Percentiles rank a stretch among this genome's conserved stretches.
These are phyloP conservation scores for Botryotinia narcissicola DNA, from an alignment of 2,329 filamentous ascomycete species.

Conservation along the genomic window DNA sequence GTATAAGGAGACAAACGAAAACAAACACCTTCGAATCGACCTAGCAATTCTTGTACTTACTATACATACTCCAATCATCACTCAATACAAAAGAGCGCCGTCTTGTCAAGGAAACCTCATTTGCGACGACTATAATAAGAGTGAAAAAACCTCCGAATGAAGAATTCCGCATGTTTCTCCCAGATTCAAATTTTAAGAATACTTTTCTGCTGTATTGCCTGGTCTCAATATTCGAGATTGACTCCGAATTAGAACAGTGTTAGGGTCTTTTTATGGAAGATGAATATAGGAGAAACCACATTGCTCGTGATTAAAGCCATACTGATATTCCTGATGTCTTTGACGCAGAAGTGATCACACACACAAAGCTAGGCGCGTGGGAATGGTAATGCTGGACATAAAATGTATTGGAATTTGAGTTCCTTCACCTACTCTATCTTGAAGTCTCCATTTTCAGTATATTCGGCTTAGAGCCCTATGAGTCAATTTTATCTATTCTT, in stretches of 20 bases:
- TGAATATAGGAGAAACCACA: not conserved
- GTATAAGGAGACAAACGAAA: not conserved
- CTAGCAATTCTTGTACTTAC: not conserved
- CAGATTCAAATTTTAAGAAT: no score
- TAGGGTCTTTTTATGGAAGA: not conserved
- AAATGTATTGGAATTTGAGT: not conserved
- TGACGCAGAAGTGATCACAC: not conserved
- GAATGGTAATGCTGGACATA: not conserved
- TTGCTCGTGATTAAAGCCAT: not conserved
- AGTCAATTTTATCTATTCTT: no score
- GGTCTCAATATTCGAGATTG: not conserved
- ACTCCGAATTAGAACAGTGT: not conserved
- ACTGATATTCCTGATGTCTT: not conserved
- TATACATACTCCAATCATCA: not conserved
- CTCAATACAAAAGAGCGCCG: not conserved
- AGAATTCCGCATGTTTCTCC: not conserved
- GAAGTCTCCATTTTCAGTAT: not conserved
- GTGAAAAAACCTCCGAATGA: not conserved
- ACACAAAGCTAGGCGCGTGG: not conserved
- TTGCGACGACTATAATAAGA: no score
- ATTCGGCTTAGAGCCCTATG: no score
- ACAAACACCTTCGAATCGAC: not conserved
- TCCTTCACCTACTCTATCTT: not conserved
- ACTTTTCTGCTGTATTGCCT: no score
- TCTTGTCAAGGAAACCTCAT: not conserved